Conservation (phyloP, 495 filamentous ascomycete genomes). For the Aspergillus funiculosus region DNA sequence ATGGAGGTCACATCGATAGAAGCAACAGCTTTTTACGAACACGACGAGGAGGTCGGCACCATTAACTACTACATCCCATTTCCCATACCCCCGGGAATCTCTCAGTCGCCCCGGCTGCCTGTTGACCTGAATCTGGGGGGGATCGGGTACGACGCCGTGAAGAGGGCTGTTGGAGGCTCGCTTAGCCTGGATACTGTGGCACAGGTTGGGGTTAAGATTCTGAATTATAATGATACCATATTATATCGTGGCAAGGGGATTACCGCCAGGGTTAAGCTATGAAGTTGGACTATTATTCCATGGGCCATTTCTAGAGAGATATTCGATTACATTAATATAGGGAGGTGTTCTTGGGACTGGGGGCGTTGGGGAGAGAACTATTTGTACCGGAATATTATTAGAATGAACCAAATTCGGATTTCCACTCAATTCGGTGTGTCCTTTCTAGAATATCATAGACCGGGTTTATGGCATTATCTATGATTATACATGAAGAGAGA, state of each 20-base stretch:
- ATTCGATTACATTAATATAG: no score
- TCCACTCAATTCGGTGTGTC: no score
- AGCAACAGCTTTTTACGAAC: conserved; percentile 78
- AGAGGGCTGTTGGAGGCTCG: conserved; percentile 74
- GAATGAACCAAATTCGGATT: no score
- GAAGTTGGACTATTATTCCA: no score
- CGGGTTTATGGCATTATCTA: no score
- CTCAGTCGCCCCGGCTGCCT: conserved; percentile 66
- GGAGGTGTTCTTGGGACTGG: no score
- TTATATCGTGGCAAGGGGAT: conserved; percentile 69
- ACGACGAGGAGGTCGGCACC: conserved; percentile 66
- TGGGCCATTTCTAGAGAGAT: no score
- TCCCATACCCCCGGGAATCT: conserved; percentile 66
- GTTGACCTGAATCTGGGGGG: conserved; percentile 71
- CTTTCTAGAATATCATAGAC: no score
- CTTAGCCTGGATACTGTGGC: conserved; percentile 77
- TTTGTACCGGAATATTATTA: no score
- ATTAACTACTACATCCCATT: conserved; percentile 73
- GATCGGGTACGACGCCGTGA: conserved; percentile 76
- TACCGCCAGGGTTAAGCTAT: conserved; percentile 64
- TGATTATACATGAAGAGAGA: no score
- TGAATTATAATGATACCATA: conserved; percentile 63
- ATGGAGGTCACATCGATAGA: conserved; percentile 72
- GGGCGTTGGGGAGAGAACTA: no score
- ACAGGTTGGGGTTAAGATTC: conserved; percentile 61